A percentile compares a stretch with the other conserved stretches of the same genome.
Evolutionary conservation across 352 stramenopile genomes (phyloP).

Genomic region (Phytophthora hibernalis): DNA sequence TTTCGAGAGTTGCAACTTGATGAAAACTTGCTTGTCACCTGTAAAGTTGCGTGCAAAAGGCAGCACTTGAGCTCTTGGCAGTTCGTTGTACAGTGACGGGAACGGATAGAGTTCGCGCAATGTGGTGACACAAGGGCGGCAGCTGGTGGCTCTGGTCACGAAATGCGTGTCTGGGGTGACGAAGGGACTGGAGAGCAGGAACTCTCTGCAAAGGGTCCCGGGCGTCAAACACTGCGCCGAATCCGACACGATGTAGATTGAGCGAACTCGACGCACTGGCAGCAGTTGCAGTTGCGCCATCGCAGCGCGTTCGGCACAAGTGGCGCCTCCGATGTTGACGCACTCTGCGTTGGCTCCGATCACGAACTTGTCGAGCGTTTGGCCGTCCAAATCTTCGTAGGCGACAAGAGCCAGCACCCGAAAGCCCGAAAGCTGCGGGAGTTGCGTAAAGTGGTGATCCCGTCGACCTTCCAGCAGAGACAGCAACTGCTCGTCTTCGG

Average conservation of each 20-base stretch:
- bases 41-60: conserved; percentile 40
- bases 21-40: conserved; percentile 31
- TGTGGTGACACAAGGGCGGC: conserved; percentile 59
- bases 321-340: conserved; percentile 80
- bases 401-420: conserved; percentile 61
- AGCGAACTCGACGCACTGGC: conserved; percentile 52
- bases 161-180: conserved; percentile 63
- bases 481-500: conserved; percentile 55
- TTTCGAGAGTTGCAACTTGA: conserved; percentile 36
- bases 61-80: conserved; percentile 59
- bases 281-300: conserved; percentile 82
- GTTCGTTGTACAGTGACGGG: conserved; percentile 80
- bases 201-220: conserved; percentile 90
- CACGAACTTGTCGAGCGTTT: conserved; percentile 51
- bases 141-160: conserved; percentile 66
- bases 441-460: conserved; percentile 41
- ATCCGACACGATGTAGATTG: conserved; percentile 90
- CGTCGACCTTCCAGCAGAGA: conserved; percentile 54
- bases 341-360: conserved; percentile 89
- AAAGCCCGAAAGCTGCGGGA: conserved; percentile 55
- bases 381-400: conserved; percentile 61
- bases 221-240: conserved; percentile 78
- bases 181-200: conserved; percentile 76
- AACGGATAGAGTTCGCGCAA: conserved; percentile 85
- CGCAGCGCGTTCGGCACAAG: conserved; percentile 89